Evolutionary conservation across 139 green algal genomes (phyloP), one percentile per base, ranked within the genome.

Genomic region (Desmodesmus armatus): DNA sequence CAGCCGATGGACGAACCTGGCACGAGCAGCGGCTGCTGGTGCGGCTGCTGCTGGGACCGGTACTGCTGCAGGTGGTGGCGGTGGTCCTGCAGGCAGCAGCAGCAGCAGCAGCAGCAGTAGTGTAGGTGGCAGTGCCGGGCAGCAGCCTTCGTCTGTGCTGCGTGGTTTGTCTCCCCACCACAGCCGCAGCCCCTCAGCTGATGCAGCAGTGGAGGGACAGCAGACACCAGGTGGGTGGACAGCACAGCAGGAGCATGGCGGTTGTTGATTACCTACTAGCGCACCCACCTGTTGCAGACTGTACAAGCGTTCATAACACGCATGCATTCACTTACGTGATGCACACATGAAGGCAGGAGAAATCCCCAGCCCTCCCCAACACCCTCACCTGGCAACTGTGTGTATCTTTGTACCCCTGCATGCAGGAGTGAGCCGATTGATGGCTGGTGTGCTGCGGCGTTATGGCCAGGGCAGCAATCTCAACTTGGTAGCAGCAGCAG

Each of bases 61-160:
- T 17, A 69, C 25, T 37, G 67, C 2, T 40, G 9, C 31, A 74
- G 66, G 66, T 25, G 35, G 66, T 5, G 66, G 9, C 4, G 35
- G 21, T 3, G 66, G 21, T 3, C 5, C 31, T 9, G 3, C 31
- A 31, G 37, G 67, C n/a, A 33, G 47, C 73, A 80, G 75, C 75
- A 82, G 51, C 75, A 82, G 75, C 75, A 82, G 75, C 76, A 82
- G 37, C 76, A 72, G 53, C 74, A 69, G 47, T 29, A n/a, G n/a
- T n/a, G n/a, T n/a, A 69, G 49, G 4, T 21, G 69, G 69, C 47
- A 66, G 72, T 65, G 47, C 19, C 27, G 51, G 7, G 29, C 19
- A 25, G 35, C 66, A 31, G 66, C 33, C n/a, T n/a, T n/a, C n/a
- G n/a, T n/a, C n/a, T n/a, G n/a, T n/a, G n/a, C n/a, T n/a, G n/a